Percentiles rank a stretch among this genome's conserved stretches.
phyloP scores from a whole-genome alignment of 2,329 filamentous ascomycete genomes.

The Penicillium paneum region DNA sequence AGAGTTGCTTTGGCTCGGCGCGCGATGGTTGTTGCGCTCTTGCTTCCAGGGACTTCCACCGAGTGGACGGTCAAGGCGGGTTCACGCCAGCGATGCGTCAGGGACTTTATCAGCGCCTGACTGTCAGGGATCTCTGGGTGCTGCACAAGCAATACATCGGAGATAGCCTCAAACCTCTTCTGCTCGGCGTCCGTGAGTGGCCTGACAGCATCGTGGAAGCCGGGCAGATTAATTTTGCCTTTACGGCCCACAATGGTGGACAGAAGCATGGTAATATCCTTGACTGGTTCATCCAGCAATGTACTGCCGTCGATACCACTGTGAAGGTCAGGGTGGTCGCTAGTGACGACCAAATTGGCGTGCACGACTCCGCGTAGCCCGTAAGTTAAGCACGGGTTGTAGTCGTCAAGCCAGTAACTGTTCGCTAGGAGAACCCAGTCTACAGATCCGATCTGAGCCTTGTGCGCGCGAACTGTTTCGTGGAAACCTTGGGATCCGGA shows the following conservation, averaged over 20 bases:
- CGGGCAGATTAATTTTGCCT: conserved; percentile 78
- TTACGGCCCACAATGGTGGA: conserved; percentile 76
- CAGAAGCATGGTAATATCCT: conserved; percentile 81
- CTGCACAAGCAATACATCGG: conserved; percentile 68
- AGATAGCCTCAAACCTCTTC: conserved; percentile 78
- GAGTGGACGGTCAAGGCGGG: conserved; percentile 91
- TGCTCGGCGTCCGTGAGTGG: conserved; percentile 72
- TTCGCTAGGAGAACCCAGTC: conserved; percentile 96
- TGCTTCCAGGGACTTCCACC: conserved; percentile 78
- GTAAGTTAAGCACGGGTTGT: conserved; percentile 92
- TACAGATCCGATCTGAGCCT: conserved; percentile 79
- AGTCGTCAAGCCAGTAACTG: conserved; percentile 97
- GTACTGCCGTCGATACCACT: conserved; percentile 95
- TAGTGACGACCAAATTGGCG: conserved; percentile 84
- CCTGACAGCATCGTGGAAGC: conserved; percentile 82
- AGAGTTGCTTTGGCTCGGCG: conserved; percentile 83
- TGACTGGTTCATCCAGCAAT: conserved; percentile 84
- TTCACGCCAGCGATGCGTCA: conserved; percentile 94
- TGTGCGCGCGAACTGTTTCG: conserved; percentile 74
- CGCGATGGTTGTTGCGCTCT: conserved; percentile 79
- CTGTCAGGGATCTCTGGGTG: conserved; percentile 64
- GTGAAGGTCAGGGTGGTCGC: conserved; percentile 82
- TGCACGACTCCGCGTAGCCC: conserved; percentile 91
- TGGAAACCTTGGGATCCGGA: conserved; percentile 89
- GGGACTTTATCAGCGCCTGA: conserved; percentile 70